Conservation (phyloP, 2,329 filamentous ascomycete genomes). For the Tolypocladium sp. region DNA sequence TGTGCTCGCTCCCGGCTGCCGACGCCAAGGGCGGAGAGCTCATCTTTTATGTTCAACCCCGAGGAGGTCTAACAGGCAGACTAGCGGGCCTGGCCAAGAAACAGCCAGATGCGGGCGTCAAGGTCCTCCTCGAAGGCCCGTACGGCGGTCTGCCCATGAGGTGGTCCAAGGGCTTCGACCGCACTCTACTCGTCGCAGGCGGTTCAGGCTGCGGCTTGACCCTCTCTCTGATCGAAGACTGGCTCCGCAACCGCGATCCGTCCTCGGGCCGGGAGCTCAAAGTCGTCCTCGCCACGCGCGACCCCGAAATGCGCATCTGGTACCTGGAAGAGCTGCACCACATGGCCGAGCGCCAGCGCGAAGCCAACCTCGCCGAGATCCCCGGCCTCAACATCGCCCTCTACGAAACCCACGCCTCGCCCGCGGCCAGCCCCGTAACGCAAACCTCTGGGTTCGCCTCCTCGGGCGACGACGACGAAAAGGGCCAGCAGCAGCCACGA, state of each 20-base stretch:
- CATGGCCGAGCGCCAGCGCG: constrained; percentile 3
- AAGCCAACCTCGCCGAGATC: not conserved
- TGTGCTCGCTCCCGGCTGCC: constrained; percentile 34
- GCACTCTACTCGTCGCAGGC: constrained; percentile 39
- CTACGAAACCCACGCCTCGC: constrained; percentile 1
- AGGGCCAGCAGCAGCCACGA: not conserved
- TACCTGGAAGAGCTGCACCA: constrained; percentile 12
- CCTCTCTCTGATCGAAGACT: constrained; percentile 36
- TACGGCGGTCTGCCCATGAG: constrained; percentile 41
- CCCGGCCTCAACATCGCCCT: constrained; percentile 4
- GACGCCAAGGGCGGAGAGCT: constrained; percentile 25
- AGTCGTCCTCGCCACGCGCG: constrained; percentile 20
- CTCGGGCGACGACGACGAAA: not conserved
- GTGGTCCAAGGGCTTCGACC: constrained; percentile 29
- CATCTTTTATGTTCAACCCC: constrained; percentile 43
- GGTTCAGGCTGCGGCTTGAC: constrained; percentile 47
- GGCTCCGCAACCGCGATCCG: constrained; percentile 3
- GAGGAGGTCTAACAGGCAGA: constrained; percentile 37
- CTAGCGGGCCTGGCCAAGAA: constrained; percentile 29
- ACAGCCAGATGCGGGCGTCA: constrained; percentile 24
- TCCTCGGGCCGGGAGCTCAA: constrained; percentile 5
- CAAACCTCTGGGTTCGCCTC: not conserved
- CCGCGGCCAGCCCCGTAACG: not conserved
- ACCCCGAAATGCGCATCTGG: constrained; percentile 15
- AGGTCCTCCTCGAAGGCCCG: constrained; percentile 47